Base-by-base conservation (phyloP, 2,329 filamentous ascomycete species). In the Aspergillus costaricaensis region DNA sequence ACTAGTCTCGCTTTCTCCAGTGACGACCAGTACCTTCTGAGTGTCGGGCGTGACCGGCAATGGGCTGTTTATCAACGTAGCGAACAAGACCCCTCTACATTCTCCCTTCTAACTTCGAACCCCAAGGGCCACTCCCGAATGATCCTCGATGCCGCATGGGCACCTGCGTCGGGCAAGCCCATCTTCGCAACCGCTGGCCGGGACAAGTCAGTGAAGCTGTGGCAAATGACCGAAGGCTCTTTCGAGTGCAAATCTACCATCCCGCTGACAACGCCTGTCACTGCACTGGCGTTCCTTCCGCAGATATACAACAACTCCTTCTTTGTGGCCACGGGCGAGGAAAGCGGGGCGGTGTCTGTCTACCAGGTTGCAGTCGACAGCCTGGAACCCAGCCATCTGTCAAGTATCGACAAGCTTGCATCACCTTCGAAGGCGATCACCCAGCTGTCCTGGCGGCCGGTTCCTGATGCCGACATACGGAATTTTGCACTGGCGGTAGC, bases 121-220 rank as follows among this genome's bases (percentile, higher is more conserved):
- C 85, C 87, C 1, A 97, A 96, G 77, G 94, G 91, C 0, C 95
- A 99, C 75, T 84, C 90, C 4, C 83, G 95, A 61, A 98, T 99
- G 92, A 93, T 99, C 49, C 82, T 98, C 14, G 92, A 92, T 72
- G 90, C 88, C 1, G 86, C 91, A 2, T 99, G 95, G 94, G 88
- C 89, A 1, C 89, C 89, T 1, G 43, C 67, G 0, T 60, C 71
- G 6, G 70, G 71, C 7, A 71, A 74, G 8, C 67, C 76, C 5
- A 75, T 83, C 27, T 99, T 99, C 76, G 90, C 90, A 12, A 99
- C 95, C 0, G 94, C 93, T 1, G 92, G 93, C 3, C 84, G 95
- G 68, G 95, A 99, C 76, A 98, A 96, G 79, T 84, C 83, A 25
- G 88, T 96, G 39, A 91, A 90, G 71, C 71, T 93, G 47, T 94